Base-by-base conservation (phyloP, 169 alveolate species). In the Eimeria praecox region DNA sequence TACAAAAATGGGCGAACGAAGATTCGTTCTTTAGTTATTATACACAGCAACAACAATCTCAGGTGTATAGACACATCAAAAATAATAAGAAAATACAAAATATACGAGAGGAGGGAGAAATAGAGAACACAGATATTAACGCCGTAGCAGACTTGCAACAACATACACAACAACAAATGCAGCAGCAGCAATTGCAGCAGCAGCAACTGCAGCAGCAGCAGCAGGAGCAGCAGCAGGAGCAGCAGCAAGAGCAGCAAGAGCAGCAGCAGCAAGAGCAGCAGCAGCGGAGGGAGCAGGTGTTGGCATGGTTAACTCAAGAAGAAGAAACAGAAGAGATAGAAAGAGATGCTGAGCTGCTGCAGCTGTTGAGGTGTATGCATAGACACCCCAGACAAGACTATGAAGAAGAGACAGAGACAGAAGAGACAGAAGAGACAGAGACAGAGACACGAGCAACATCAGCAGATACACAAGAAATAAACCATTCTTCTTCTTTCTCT, bases 321-420 rank as follows among this genome's bases (percentile, higher is more conserved):
- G 83, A 59, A 4, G 42, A 14, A 44, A 66, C 56, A 1, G 71
- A 33, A 14, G 46, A 22, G 3, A 64, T 44, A 1, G 85, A 87
- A 3, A 52, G 94, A 24, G 94, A 87, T 69, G 62, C 94, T 4
- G 80, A 62, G 69, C 94, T 87, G 64, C 85, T 87, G 24, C 94
- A 87, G 42, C 66, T 87, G 35, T 49, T 87, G 69, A 5, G 20
- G 46, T 27, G 52, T 8, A 83, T 87, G 54, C 52, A 62, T 33
- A 22, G 83, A 30, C 62, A 24, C 27, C 52, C 30, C 69, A 52
- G 27, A 27, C 12, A 49, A 22, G 56, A 62, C 18, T 46, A 22
- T 38, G 69, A 20, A 12, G 94, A 38, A 3, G 77, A 44, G 40
- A n/a, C 56, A 27, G 69, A 49, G 90, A 71, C 90, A 22, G 69